phyloP scores from a whole-genome alignment of 768 basidiomycete genomes.

The Tricholoma hemisulphureum region DNA sequence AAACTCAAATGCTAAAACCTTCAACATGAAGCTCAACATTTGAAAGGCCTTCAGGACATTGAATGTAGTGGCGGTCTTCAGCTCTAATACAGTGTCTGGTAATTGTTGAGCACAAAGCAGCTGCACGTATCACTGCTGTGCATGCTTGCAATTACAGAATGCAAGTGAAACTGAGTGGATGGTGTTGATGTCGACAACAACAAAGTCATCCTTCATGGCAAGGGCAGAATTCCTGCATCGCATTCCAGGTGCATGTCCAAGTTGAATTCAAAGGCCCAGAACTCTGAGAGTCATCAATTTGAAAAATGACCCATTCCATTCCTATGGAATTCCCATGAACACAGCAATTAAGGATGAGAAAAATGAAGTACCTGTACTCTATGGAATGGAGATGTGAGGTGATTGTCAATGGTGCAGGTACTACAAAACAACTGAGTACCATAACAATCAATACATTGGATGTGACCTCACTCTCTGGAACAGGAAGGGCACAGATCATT shows the following conservation, averaged over 20 bases:
- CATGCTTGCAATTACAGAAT: too few species aligned
- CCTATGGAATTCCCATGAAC: background rate
- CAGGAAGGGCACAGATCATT: too few species aligned
- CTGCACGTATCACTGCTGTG: too few species aligned
- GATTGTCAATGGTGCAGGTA: too few species aligned
- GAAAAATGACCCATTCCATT: slow-evolving; percentile 4
- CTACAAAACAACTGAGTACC: too few species aligned
- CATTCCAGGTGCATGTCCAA: too few species aligned
- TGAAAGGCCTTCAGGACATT: slow-evolving; percentile 9
- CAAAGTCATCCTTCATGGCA: background rate
- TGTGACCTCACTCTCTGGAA: background rate
- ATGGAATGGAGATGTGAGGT: too few species aligned
- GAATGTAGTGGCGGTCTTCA: slow-evolving; percentile 10
- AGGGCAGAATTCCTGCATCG: background rate
- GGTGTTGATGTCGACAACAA: background rate
- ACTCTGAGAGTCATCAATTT: background rate
- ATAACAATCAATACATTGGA: background rate
- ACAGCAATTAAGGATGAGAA: too few species aligned
- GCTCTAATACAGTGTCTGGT: slow-evolving; percentile 8
- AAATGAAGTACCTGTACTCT: too few species aligned
- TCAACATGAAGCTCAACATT: slow-evolving; percentile 12
- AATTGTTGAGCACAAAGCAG: too few species aligned
- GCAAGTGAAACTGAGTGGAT: too few species aligned
- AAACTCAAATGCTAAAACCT: slow-evolving; percentile 12
- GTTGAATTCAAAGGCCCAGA: background rate